These are phyloP conservation scores for Thinopyrum obtusiflorum DNA, from an alignment of 202 grass and related monocot genomes.

Conservation along the genomic window DNA sequence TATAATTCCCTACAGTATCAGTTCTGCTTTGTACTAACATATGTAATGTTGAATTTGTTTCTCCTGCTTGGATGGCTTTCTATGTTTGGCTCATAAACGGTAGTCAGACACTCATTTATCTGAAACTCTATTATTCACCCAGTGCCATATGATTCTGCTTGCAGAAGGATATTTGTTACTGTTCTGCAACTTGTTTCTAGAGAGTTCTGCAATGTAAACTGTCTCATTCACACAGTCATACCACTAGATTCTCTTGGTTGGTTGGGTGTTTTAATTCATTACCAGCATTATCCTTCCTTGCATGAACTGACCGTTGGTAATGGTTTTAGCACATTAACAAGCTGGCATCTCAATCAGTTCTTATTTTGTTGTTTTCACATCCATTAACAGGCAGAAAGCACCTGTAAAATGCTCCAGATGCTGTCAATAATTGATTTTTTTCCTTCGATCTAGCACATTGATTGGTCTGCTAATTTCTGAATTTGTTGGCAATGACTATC, in stretches of 20 bases:
- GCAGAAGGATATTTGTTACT: not conserved
- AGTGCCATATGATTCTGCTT: constrained; percentile 14
- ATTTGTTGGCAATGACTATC: constrained; percentile 4
- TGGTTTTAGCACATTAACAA: not conserved
- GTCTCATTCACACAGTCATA: not conserved
- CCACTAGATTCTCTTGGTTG: constrained; percentile 4
- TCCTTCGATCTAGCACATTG: not conserved
- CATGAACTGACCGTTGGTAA: not conserved
- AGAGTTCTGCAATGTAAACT: not conserved
- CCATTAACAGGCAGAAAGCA: not conserved
- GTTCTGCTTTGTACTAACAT: not conserved
- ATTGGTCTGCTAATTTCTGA: constrained; percentile 24
- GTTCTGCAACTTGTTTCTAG: not conserved
- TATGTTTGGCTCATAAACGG: not conserved
- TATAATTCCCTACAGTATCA: not conserved
- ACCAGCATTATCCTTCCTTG: not conserved
- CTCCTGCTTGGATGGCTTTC: not conserved
- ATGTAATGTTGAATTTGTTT: constrained; percentile 18
- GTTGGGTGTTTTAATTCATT: not conserved
- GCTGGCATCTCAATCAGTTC: not conserved
- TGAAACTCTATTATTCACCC: constrained; percentile 1
- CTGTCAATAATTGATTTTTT: not conserved
- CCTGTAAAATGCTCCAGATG: constrained; percentile 5
- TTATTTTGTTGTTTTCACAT: constrained; percentile 19
- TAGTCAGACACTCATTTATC: constrained; percentile 5